Evolutionary conservation across 306 rosid genomes (phyloP).

Genomic region (Pyrus pyrifolia): DNA sequence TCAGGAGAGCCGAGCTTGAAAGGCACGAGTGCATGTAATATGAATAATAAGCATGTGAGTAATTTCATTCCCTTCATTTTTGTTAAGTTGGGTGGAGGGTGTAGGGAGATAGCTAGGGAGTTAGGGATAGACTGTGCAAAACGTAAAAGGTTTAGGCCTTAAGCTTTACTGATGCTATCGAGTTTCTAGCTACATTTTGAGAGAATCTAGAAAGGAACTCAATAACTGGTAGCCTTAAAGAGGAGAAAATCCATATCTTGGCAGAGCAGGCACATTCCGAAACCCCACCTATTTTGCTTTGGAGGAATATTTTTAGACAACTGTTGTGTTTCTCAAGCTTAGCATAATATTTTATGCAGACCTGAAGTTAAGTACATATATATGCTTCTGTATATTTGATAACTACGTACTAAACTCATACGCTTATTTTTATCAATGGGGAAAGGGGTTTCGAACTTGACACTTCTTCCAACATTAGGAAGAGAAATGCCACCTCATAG

Average conservation of each 20-base stretch:
- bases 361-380: too few relatives aligned
- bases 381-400: too few relatives aligned
- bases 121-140: too few relatives aligned
- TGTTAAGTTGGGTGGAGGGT: too few relatives aligned
- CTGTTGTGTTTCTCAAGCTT: neutral
- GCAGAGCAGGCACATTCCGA: neutral
- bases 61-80: neutral
- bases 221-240: neutral
- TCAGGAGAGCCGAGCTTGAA: neutral
- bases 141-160: too few relatives aligned
- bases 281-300: neutral
- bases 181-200: neutral
- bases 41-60: conserved; percentile 3
- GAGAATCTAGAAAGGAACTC: neutral
- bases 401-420: too few relatives aligned
- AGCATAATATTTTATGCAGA: too few relatives aligned
- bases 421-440: too few relatives aligned
- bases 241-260: neutral
- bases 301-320: neutral
- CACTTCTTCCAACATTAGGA: too few relatives aligned
- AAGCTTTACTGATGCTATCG: neutral
- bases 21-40: neutral
- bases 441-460: too few relatives aligned
- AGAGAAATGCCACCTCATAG: too few relatives aligned
- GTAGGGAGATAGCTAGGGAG: too few relatives aligned